phyloP scores from a whole-genome alignment of 1,284 basidiomycete species.

The Irpex sp. region DNA sequence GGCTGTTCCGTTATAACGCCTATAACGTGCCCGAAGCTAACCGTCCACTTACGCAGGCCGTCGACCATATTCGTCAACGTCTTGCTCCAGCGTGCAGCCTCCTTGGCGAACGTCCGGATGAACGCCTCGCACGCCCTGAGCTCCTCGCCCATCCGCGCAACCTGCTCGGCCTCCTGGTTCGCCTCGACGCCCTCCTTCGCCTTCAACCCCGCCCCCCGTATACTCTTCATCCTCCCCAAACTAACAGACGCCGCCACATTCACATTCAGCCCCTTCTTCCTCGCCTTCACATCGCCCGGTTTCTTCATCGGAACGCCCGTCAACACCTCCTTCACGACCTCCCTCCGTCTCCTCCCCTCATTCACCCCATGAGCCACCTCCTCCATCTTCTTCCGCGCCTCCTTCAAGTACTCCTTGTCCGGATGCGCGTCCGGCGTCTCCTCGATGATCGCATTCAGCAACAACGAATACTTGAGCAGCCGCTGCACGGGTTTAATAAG shows the following conservation, averaged over 20 bases:
- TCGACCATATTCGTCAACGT: conserved; percentile 39
- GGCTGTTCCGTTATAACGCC: conserved; percentile 44
- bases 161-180: conserved; percentile 48
- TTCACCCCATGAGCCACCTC: conserved; percentile 82
- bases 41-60: conserved; percentile 53
- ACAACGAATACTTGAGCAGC: conserved; percentile 87
- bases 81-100: conserved; percentile 55
- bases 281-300: conserved; percentile 23
- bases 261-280: conserved; percentile 39
- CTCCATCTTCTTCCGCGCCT: conserved; percentile 67
- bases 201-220: conserved; percentile 26
- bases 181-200: conserved; percentile 31
- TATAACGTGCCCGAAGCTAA: conserved; percentile 60
- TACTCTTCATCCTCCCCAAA: conserved; percentile 53
- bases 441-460: conserved; percentile 75
- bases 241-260: conserved; percentile 52
- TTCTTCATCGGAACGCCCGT: conserved; percentile 19
- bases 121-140: conserved; percentile 43
- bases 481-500: conserved; percentile 89
- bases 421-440: conserved; percentile 74
- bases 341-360: conserved; percentile 78
- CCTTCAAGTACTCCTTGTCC: conserved; percentile 63
- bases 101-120: conserved; percentile 53
- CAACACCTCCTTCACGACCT: conserved; percentile 76
- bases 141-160: conserved; percentile 49